Base-by-base conservation (phyloP, 2,329 filamentous ascomycete genomes). In the Epicoccum nigrum region DNA sequence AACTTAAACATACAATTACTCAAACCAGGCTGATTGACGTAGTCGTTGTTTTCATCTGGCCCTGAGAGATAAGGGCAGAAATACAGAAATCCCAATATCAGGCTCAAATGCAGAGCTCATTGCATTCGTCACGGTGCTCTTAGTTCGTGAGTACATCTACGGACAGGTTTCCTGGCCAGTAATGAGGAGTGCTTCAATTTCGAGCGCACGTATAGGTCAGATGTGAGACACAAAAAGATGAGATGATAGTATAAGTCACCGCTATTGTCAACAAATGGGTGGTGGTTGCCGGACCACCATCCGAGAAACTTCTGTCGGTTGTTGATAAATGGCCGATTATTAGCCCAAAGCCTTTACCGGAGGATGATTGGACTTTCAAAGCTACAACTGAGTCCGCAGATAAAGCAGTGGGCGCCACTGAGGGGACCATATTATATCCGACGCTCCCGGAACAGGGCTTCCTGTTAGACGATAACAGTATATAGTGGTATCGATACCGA, bases 51-150 rank as follows among this genome's bases (percentile, higher is more conserved):
- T 20, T 15, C 27, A 23, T 46, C 13, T 15, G 31, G 19, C 8
- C 4, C 21, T 11, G 48, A 25, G 11, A 42, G 13, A 23, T 46
- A 37, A 15, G 37, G 31, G 12, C 48, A 45, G 2, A n/a, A n/a
- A 45, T 23, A 27, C 41, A 51, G 8, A 28, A 15, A 7, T 34
- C 47, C 9, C 35, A 17, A 13, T 40, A 19, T 17, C 47, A 45
- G 13, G 12, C 7, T 19, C 45, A 35, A 16, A 30, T 11, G 11
- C 47, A 51, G 8, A 20, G 16, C n/a, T 35, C 28, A 8, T 45
- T 28, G 41, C 47, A 51, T 45, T 30, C 35, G 35, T 41, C 48
- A 45, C 41, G 45, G 17, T 45, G 41, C 35, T 41, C 30, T 30
- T 32, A 7, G 3, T 51, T 30, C 12, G 35, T 41, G 23, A 25